Percentiles rank a stretch among this genome's conserved stretches.
phyloP scores from a whole-genome alignment of 495 filamentous ascomycete genomes.

The Melanomma pulvis-pyrius region DNA sequence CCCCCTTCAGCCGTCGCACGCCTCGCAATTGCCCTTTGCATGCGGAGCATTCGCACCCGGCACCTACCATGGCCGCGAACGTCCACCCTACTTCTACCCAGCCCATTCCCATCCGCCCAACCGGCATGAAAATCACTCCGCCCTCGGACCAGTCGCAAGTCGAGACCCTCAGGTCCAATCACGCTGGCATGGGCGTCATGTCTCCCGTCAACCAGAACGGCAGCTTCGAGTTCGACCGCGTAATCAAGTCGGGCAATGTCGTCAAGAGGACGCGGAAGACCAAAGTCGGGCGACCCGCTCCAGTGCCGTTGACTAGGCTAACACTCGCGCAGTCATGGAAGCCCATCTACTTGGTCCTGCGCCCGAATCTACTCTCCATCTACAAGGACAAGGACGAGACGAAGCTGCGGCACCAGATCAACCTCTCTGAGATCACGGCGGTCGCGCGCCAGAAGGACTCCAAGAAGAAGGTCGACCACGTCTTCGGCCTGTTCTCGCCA shows the following conservation, averaged over 20 bases:
- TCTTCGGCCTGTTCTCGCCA: slow-evolving; percentile 93
- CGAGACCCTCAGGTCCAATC: slow-evolving; percentile 50
- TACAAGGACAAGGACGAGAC: slow-evolving; percentile 91
- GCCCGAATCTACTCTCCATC: slow-evolving; percentile 89
- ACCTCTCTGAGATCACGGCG: slow-evolving; percentile 86
- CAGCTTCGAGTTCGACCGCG: slow-evolving; percentile 90
- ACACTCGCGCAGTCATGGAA: slow-evolving; percentile 71
- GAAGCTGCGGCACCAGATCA: slow-evolving; percentile 83
- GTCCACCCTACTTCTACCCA: slow-evolving; percentile 11
- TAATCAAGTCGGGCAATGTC: slow-evolving; percentile 84
- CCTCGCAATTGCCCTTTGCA: slow-evolving; percentile 7
- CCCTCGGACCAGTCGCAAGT: slow-evolving; percentile 14
- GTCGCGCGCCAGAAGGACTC: slow-evolving; percentile 85
- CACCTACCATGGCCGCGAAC: slow-evolving; percentile 28
- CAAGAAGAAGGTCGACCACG: slow-evolving; percentile 74
- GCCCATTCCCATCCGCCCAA: slow-evolving; percentile 16
- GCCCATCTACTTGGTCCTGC: slow-evolving; percentile 82
- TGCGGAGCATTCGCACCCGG: slow-evolving; percentile 6
- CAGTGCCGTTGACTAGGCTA: slow-evolving; percentile 1
- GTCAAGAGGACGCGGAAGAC: slow-evolving; percentile 89
- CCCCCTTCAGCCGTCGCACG: not conserved
- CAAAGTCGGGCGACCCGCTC: slow-evolving; percentile 62
- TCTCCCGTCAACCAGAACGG: slow-evolving; percentile 92
- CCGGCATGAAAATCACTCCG: slow-evolving; percentile 33
- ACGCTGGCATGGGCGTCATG: slow-evolving; percentile 58